Evolutionary conservation across 805 yeast genomes (phyloP).

Genomic region (Metschnikowia shivogae): DNA sequence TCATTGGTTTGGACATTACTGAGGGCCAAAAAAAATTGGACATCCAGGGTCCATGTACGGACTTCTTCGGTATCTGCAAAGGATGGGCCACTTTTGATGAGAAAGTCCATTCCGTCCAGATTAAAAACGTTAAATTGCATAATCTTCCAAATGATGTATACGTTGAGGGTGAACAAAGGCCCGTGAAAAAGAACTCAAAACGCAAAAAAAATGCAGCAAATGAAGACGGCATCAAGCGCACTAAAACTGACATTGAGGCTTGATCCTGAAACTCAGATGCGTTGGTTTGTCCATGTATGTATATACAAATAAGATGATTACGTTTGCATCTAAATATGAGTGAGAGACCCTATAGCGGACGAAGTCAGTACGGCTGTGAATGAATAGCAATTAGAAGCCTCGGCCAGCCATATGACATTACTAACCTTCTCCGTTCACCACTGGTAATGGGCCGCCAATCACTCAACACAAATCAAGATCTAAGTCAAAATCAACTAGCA

Average conservation of each 20-base stretch:
- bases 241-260: conserved; percentile 15
- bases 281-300: not conserved
- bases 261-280: not conserved
- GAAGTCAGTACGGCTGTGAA: too few relatives aligned
- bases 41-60: conserved; percentile 85
- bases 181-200: conserved; percentile 48
- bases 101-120: conserved; percentile 50
- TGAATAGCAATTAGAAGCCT: too few relatives aligned
- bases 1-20: conserved; percentile 67
- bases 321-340: too few relatives aligned
- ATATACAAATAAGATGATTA: not conserved
- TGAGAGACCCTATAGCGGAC: too few relatives aligned
- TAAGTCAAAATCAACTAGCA: too few relatives aligned
- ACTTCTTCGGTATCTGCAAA: conserved; percentile 77
- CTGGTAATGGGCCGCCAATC: too few relatives aligned
- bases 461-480: too few relatives aligned
- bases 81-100: conserved; percentile 66
- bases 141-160: conserved; percentile 86
- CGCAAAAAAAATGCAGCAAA: conserved; percentile 26
- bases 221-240: conserved; percentile 19
- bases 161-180: conserved; percentile 69
- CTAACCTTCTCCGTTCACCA: too few relatives aligned
- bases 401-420: too few relatives aligned
- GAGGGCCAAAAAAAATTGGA: conserved; percentile 65
- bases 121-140: conserved; percentile 69